These are phyloP conservation scores for Malus domestica DNA, from an alignment of 306 rosid species.

Conservation along the genomic window ASM211411v1 NC_041795.1:8618001-8618500, in stretches of 20 bases:
- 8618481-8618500: too few species aligned
- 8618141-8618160: neutral
- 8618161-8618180: slow-evolving; percentile 5
- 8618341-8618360: slow-evolving; percentile 1
- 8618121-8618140: slow-evolving; percentile 36
- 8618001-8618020: too few species aligned
- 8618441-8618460: too few species aligned
- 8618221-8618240: slow-evolving; percentile 39
- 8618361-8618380: slow-evolving; percentile 49
- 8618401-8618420: slow-evolving; percentile 19
- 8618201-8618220: slow-evolving; percentile 26
- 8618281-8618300: neutral
- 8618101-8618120: slow-evolving; percentile 34
- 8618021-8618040: too few species aligned
- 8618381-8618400: slow-evolving; percentile 50
- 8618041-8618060: too few species aligned
- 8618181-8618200: slow-evolving; percentile 1
- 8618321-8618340: too few species aligned
- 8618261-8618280: neutral
- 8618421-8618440: too few species aligned
- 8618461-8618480: too few species aligned
- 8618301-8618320: neutral
- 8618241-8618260: slow-evolving; percentile 45
- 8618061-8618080: too few species aligned
- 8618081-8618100: too few species aligned